Evolutionary conservation across 495 filamentous ascomycete genomes (phyloP).

Genomic region (Acidomyces sp.): DNA sequence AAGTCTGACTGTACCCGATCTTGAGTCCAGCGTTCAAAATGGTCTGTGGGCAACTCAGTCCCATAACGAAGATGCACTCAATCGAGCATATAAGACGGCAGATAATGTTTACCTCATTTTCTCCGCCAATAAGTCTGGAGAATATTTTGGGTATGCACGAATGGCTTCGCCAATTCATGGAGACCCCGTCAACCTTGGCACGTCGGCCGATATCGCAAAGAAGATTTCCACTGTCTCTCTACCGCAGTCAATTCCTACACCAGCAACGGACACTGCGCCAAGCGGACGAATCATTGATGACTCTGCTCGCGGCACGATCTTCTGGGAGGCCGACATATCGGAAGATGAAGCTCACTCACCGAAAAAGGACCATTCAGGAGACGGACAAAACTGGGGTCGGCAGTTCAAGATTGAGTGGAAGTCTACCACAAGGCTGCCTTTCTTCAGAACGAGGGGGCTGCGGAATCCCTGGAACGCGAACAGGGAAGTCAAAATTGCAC

Average conservation of each 20-base stretch:
- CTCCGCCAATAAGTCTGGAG: slow-evolving; percentile 94
- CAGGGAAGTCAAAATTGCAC: slow-evolving; percentile 88
- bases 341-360: slow-evolving; percentile 23
- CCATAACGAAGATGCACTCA: slow-evolving; percentile 77
- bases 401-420: slow-evolving; percentile 91
- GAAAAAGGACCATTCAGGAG: slow-evolving; percentile 27
- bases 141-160: slow-evolving; percentile 90
- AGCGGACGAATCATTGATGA: slow-evolving; percentile 87
- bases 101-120: slow-evolving; percentile 94
- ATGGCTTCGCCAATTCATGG: slow-evolving; percentile 81
- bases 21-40: slow-evolving; percentile 78
- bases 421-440: slow-evolving; percentile 72
- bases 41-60: slow-evolving; percentile 89
- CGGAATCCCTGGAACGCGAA: slow-evolving; percentile 97
- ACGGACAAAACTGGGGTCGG: slow-evolving; percentile 63
- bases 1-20: slow-evolving; percentile 85
- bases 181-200: slow-evolving; percentile 34
- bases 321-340: slow-evolving; percentile 73
- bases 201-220: slow-evolving; percentile 39
- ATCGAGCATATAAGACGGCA: slow-evolving; percentile 72
- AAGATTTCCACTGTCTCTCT: slow-evolving; percentile 48
- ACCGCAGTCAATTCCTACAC: slow-evolving; percentile 65
- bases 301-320: slow-evolving; percentile 81
- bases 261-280: slow-evolving; percentile 67
- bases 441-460: slow-evolving; percentile 77